Evolutionary conservation across 208 protist genomes (phyloP), one percentile per base, ranked within the genome.

Genomic region (Spironucleus salmonicida): DNA sequence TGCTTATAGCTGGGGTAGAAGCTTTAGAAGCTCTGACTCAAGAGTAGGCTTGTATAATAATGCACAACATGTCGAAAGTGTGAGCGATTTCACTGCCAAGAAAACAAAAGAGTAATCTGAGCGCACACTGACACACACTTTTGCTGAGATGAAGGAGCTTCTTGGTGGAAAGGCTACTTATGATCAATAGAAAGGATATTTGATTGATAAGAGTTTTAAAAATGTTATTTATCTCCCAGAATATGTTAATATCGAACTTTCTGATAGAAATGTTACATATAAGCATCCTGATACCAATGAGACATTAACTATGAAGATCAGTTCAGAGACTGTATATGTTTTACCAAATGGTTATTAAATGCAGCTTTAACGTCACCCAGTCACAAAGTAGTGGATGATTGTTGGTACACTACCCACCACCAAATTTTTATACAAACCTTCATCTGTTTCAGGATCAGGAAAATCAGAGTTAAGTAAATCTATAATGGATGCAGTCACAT

Each of bases 391-490:
- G 9, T 84, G 78, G 78, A 35, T 67, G 27, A 41, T 84, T 0
- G 58, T 74, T 53, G 81, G 81, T 45, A 79, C 59, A 15, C 23
- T 30, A 0, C 40, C 75, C 2, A 66, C 53, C 30, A 15, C 59
- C 26, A 49, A 61, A 34, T 76, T 57, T 29, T n/a, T n/a, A n/a
- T 75, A 82, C 58, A 82, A 82, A 53, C 80, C 82, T 26, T 45
- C 68, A 27, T 78, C 82, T 34, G 80, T 85, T 29, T 84, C 80
- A 58, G 82, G 82, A 29, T 67, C 62, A 30, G 82, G 82, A 59
- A 85, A 85, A 74, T 82, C 79, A 19, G 82, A 85, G 75, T 80
- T 85, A 32, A 78, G 64, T n/a, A 85, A 85, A 64, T 62, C 64
- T 13, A 49, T 85, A 53, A 38, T 62, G 1, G 78, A 84, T 74